Conservation (phyloP, 805 yeast genomes). For the Suhomyces sp. region DNA sequence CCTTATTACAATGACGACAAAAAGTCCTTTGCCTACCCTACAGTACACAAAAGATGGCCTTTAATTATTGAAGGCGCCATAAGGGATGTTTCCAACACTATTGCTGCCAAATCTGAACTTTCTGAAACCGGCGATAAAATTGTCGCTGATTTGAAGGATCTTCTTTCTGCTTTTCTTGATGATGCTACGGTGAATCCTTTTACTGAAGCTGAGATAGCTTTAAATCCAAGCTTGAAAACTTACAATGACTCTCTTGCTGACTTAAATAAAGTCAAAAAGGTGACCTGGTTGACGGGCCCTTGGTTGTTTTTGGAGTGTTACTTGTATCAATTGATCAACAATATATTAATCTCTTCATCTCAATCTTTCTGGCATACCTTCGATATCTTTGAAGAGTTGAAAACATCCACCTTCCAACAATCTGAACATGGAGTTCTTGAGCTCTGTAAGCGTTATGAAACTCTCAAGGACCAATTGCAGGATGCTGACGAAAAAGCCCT, state of each 20-base stretch:
- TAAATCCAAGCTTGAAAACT: conserved; percentile 47
- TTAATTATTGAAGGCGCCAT: conserved; percentile 67
- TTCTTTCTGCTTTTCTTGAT: conserved; percentile 44
- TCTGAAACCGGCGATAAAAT: conserved; percentile 49
- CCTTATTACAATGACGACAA: conserved; percentile 64
- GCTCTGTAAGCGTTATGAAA: conserved; percentile 57
- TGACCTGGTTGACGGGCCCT: conserved; percentile 80
- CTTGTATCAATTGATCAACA: conserved; percentile 65
- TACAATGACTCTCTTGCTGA: conserved; percentile 56
- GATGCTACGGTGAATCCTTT: conserved; percentile 33
- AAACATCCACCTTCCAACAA: conserved; percentile 69
- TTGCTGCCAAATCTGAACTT: conserved; percentile 20
- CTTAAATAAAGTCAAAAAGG: conserved; percentile 19
- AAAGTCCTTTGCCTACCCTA: conserved; percentile 77
- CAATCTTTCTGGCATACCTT: conserved; percentile 48
- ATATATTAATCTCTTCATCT: conserved; percentile 30
- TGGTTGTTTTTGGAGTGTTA: conserved; percentile 90
- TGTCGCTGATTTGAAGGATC: conserved; percentile 31
- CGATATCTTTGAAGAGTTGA: conserved; percentile 72
- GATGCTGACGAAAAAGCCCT: conserved; percentile 40
- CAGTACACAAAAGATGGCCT: conserved; percentile 86
- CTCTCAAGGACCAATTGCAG: conserved; percentile 34
- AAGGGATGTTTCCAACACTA: conserved; percentile 51
- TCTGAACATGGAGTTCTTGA: conserved; percentile 79
- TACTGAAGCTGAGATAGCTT: conserved; percentile 30